A percentile compares a stretch with the other conserved stretches of the same genome.
These are phyloP conservation scores for Xylaria sp. DNA, from an alignment of 2,329 filamentous ascomycete genomes.

Conservation along the genomic window DNA sequence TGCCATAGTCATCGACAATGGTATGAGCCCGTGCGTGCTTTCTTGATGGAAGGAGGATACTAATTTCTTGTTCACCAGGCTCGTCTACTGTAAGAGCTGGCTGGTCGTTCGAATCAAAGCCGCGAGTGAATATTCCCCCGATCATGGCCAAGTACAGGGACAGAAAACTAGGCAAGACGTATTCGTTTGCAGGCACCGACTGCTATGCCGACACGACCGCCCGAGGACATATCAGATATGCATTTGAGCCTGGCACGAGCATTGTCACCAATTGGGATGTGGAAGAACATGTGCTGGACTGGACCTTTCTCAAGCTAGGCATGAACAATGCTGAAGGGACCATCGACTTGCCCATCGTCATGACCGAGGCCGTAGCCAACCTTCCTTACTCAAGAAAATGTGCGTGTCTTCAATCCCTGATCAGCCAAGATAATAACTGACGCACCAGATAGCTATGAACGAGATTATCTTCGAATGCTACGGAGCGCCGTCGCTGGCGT, in stretches of 20 bases:
- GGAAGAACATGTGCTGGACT: conserved; percentile 92
- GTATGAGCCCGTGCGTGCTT: conserved; percentile 49
- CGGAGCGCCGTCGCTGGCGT: conserved; percentile 83
- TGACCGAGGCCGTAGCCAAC: conserved; percentile 96
- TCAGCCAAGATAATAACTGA: conserved; percentile 1
- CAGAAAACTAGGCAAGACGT: conserved; percentile 87
- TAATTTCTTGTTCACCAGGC: conserved; percentile 54
- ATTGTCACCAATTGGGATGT: conserved; percentile 98
- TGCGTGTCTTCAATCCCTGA: conserved; percentile 47
- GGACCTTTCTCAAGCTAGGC: conserved; percentile 91
- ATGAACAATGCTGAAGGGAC: conserved; percentile 74
- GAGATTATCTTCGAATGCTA: conserved; percentile 98
- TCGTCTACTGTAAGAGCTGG: conserved; percentile 88
- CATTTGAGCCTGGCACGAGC: conserved; percentile 88
- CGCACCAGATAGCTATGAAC: conserved; percentile 73
- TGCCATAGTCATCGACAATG: conserved; percentile 98
- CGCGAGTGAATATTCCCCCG: conserved; percentile 79
- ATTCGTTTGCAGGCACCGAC: conserved; percentile 89
- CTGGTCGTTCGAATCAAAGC: conserved; percentile 90
- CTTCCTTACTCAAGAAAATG: conserved; percentile 85
- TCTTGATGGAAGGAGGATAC: conserved; percentile 4
- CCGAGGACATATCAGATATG: conserved; percentile 83
- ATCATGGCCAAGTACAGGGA: conserved; percentile 96
- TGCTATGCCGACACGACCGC: conserved; percentile 95
- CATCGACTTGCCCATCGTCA: conserved; percentile 85